A percentile compares a stretch with the other conserved stretches of the same genome.
Conservation (phyloP, 805 yeast species). For the Yamadazyma endophytica region DNA sequence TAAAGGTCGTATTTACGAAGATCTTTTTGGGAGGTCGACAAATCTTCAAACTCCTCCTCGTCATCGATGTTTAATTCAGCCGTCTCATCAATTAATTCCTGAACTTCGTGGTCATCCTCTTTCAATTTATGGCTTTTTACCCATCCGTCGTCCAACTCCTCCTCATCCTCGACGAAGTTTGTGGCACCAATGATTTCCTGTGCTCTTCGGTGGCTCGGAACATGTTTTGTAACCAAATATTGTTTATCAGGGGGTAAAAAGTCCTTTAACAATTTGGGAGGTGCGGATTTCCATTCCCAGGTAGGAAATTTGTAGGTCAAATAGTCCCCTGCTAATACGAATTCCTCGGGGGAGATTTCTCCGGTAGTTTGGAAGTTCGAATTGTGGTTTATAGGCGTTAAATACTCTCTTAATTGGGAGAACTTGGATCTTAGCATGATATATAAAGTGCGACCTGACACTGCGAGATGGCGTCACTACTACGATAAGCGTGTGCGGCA, state of each 20-base stretch:
- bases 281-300: constrained; percentile 74
- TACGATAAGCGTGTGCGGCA: neutral
- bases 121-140: constrained; percentile 43
- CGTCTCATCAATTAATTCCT: constrained; percentile 42
- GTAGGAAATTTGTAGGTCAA: constrained; percentile 90
- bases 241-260: constrained; percentile 88
- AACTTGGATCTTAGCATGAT: constrained; percentile 61
- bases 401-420: constrained; percentile 82
- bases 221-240: constrained; percentile 81
- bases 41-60: constrained; percentile 28
- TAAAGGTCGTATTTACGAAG: constrained; percentile 81
- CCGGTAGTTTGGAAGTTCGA: constrained; percentile 86
- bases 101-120: constrained; percentile 38
- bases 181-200: constrained; percentile 44
- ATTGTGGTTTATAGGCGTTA: constrained; percentile 85
- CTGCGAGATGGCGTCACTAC: too few relatives aligned
- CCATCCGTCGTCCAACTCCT: constrained; percentile 57
- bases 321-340: constrained; percentile 91
- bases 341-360: constrained; percentile 93
- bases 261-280: constrained; percentile 42
- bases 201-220: constrained; percentile 80
- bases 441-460: too few relatives aligned
- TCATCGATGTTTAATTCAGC: constrained; percentile 33
- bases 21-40: constrained; percentile 21
- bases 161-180: constrained; percentile 31